Conservation (phyloP, 371 early-diverging fungal genomes). For the Mucor racemosus region DNA sequence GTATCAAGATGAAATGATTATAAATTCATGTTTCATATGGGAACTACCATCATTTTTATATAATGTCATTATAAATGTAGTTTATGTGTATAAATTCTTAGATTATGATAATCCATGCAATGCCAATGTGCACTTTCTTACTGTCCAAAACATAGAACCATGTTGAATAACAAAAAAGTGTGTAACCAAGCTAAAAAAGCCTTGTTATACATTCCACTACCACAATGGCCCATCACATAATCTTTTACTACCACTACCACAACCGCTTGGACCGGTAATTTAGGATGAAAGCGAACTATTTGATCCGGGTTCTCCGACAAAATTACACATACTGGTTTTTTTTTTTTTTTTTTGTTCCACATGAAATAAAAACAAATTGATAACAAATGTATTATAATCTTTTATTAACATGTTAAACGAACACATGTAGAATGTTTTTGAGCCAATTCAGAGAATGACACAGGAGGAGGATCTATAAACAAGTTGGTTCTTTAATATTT, state of each 20-base stretch:
- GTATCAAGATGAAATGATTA: not conserved
- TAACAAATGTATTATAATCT: not conserved
- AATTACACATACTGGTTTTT: not conserved
- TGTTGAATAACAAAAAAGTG: no score
- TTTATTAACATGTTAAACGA: not conserved
- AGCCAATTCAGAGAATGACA: not conserved
- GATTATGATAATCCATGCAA: no score
- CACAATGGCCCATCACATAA: no score
- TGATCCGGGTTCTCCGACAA: constrained; percentile 8
- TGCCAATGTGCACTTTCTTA: no score
- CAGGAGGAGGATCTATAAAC: not conserved
- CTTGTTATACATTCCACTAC: not conserved
- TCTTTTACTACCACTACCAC: not conserved
- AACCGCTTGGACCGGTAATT: not conserved
- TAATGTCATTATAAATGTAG: not conserved
- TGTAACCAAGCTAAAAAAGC: no score
- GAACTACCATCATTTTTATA: not conserved
- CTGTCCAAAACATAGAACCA: no score
- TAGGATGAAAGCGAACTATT: constrained; percentile 4
- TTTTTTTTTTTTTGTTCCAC: not conserved
- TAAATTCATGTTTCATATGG: not conserved
- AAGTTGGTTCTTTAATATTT: not conserved
- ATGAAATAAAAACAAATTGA: not conserved
- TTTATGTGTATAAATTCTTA: no score
- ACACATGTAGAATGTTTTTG: constrained; percentile 3